Evolutionary conservation across 495 filamentous ascomycete species (phyloP).

Genomic region (Podospora pseudoanserina): DNA sequence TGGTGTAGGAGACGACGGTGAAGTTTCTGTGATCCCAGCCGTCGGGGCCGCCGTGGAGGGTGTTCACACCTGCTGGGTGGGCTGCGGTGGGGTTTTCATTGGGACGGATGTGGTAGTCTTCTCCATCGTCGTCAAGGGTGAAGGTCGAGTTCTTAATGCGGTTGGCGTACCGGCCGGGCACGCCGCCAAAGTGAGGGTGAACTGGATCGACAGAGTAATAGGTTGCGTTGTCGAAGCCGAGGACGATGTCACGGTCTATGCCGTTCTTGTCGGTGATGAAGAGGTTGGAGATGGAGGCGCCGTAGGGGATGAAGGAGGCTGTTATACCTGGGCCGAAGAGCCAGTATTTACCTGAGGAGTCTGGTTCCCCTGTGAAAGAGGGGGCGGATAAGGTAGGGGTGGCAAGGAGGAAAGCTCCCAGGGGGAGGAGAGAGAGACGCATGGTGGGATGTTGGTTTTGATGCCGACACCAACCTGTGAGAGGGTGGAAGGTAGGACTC

Average conservation of each 20-base stretch:
- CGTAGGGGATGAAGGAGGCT: conserved; percentile 72
- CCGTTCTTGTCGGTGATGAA: conserved; percentile 70
- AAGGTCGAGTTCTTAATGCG: conserved; percentile 85
- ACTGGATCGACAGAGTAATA: conserved; percentile 63
- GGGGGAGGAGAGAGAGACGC: conserved; percentile 9
- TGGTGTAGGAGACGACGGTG: conserved; percentile 64
- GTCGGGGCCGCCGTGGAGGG: conserved; percentile 75
- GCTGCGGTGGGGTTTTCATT: conserved; percentile 63
- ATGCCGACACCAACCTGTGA: background rate
- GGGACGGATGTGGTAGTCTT: conserved; percentile 57
- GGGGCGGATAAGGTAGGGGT: background rate
- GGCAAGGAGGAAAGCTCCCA: conserved; percentile 11
- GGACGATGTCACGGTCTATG: conserved; percentile 61
- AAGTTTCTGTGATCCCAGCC: conserved; percentile 84
- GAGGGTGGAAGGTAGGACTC: background rate
- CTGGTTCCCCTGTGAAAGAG: conserved; percentile 28
- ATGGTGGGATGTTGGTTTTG: conserved; percentile 4
- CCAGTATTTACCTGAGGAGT: conserved; percentile 60
- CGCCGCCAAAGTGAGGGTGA: conserved; percentile 72
- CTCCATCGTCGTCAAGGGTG: conserved; percentile 67
- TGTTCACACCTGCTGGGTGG: conserved; percentile 55
- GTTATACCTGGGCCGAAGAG: conserved; percentile 69
- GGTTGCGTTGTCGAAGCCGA: conserved; percentile 74
- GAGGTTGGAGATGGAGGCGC: conserved; percentile 71
- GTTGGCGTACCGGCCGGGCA: conserved; percentile 82